These are phyloP conservation scores for Globisporangium lucens DNA, from an alignment of 352 stramenopile genomes.

Conservation along the genomic window DNA sequence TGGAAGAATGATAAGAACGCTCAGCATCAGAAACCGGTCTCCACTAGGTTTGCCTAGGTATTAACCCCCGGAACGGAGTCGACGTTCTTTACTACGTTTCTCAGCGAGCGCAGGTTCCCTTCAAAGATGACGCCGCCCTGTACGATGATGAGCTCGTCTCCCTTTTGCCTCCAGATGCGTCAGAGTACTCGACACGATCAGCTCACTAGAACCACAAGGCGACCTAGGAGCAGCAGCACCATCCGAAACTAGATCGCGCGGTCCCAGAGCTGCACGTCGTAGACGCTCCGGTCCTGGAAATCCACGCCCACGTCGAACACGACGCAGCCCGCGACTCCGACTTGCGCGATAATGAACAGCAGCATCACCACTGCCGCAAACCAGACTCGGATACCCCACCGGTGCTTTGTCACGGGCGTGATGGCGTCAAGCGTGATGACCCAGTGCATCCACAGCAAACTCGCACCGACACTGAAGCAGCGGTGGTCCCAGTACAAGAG, in stretches of 20 bases:
- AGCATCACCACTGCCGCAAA: constrained; percentile 4
- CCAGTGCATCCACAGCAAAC: constrained; percentile 21
- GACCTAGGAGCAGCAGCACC: constrained; percentile 12
- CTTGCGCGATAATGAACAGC: constrained; percentile 8
- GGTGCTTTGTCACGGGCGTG: constrained; percentile 11
- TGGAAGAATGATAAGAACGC: not conserved
- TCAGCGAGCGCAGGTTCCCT: not conserved
- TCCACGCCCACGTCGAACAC: constrained; percentile 4
- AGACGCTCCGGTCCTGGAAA: constrained; percentile 8
- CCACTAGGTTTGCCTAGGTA: not conserved
- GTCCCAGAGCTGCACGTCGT: not conserved
- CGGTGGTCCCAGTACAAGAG: constrained; percentile 13
- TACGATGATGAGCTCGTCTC: constrained; percentile 18
- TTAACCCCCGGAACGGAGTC: not conserved
- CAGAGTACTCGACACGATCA: constrained; percentile 15
- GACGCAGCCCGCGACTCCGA: not conserved
- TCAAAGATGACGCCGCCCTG: constrained; percentile 11
- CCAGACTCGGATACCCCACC: constrained; percentile 2
- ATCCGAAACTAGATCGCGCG: constrained; percentile 2
- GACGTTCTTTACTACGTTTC: not conserved
- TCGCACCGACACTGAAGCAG: constrained; percentile 11
- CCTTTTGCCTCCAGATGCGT: constrained; percentile 3
- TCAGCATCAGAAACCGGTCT: not conserved
- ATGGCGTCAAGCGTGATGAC: constrained; percentile 17
- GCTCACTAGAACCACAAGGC: constrained; percentile 7